Conservation (phyloP, 805 yeast genomes). For the Candida orba region DNA sequence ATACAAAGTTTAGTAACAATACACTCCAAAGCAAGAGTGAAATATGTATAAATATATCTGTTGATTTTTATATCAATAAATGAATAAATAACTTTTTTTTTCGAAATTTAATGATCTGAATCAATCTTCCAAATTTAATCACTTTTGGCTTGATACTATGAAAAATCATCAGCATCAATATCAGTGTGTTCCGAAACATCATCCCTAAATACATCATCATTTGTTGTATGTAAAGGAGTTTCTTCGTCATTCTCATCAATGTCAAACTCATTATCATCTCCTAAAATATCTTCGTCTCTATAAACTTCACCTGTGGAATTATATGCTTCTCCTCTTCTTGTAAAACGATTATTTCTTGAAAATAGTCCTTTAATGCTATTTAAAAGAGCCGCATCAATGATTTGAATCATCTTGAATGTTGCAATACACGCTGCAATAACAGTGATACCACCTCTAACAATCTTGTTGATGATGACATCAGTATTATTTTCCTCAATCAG, state of each 20-base stretch:
- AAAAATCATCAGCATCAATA: slow-evolving; percentile 6
- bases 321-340: slow-evolving; percentile 19
- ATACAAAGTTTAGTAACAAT: too few relatives aligned
- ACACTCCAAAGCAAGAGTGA: too few relatives aligned
- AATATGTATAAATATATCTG: neutral
- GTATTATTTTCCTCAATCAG: slow-evolving; percentile 48
- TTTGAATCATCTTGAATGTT: slow-evolving; percentile 24
- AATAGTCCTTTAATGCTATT: slow-evolving; percentile 13
- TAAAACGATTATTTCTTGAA: slow-evolving; percentile 16
- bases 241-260: slow-evolving; percentile 20
- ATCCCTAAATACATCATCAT: slow-evolving; percentile 1
- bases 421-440: slow-evolving; percentile 27
- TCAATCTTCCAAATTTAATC: too few relatives aligned
- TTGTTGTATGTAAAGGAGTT: slow-evolving; percentile 1
- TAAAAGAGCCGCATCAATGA: slow-evolving; percentile 15
- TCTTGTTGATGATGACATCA: slow-evolving; percentile 53
- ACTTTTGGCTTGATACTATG: slow-evolving; percentile 10
- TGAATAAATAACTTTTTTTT: neutral
- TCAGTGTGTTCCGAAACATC: slow-evolving; percentile 6
- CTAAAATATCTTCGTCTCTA: slow-evolving; percentile 21
- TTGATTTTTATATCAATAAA: neutral
- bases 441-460: slow-evolving; percentile 28
- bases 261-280: slow-evolving; percentile 20
- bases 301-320: slow-evolving; percentile 13
- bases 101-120: too few relatives aligned